A percentile compares a stretch with the other conserved stretches of the same genome.
Conservation (phyloP, 2,329 filamentous ascomycete species). For the Claviceps fusiformis region DNA sequence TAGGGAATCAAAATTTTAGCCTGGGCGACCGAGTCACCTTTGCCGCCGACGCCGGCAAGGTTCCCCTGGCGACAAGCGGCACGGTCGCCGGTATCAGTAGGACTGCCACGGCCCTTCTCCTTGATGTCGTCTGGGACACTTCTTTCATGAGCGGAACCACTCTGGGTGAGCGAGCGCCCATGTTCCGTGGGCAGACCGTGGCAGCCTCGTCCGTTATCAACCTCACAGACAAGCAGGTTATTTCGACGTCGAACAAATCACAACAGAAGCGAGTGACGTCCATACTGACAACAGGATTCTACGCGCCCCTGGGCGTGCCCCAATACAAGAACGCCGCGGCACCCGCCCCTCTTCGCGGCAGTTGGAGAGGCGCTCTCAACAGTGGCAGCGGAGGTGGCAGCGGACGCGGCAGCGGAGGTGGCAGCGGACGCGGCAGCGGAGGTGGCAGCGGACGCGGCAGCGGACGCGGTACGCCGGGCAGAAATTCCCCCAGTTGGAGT, state of each 20-base stretch:
- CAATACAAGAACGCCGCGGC: constrained; percentile 47
- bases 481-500: constrained; percentile 21
- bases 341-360: constrained; percentile 40
- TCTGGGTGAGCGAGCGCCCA: constrained; percentile 75
- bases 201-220: constrained; percentile 81
- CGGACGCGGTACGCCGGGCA: constrained; percentile 22
- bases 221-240: constrained; percentile 66
- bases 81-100: constrained; percentile 92
- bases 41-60: constrained; percentile 81
- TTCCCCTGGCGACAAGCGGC: constrained; percentile 81
- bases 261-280: constrained; percentile 36
- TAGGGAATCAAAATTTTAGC: constrained; percentile 69
- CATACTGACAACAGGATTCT: constrained; percentile 38
- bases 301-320: constrained; percentile 42
- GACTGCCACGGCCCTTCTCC: constrained; percentile 64
- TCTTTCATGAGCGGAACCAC: constrained; percentile 97
- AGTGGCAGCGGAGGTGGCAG: constrained; percentile 15
- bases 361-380: constrained; percentile 43
- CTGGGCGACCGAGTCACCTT: constrained; percentile 90
- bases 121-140: constrained; percentile 87
- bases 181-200: constrained; percentile 90
- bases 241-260: constrained; percentile 45
- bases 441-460: neutral
- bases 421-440: constrained; percentile 12
- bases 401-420: constrained; percentile 9